Conservation (phyloP, 1,284 basidiomycete species). For the Rhodotorula sp. region DNA sequence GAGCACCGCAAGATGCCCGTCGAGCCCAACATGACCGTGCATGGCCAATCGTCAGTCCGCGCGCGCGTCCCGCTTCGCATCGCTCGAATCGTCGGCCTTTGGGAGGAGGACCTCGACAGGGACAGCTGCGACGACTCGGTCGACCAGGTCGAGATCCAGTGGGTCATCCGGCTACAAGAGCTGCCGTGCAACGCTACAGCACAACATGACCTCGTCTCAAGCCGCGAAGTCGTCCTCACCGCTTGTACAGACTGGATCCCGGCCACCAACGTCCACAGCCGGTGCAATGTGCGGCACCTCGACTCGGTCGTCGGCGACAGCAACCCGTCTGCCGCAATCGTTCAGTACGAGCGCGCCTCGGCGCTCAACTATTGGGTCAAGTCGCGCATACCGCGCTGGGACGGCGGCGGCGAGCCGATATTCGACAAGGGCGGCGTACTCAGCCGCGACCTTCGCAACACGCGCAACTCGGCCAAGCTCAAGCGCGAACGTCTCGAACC, state of each 20-base stretch:
- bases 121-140: neutral
- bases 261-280: neutral
- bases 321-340: no score
- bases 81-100: constrained; percentile 10
- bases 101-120: neutral
- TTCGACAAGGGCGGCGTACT: no score
- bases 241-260: neutral
- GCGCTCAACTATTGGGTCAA: no score
- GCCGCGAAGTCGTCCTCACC: constrained; percentile 4
- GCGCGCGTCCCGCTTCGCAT: neutral
- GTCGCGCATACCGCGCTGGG: no score
- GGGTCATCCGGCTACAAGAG: constrained; percentile 3
- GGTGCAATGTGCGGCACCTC: neutral
- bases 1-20: no score
- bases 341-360: no score
- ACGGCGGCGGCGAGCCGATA: no score
- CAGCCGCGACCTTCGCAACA: no score
- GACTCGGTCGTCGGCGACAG: neutral
- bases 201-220: neutral
- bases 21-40: neutral
- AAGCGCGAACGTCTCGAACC: no score
- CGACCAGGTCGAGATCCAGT: neutral
- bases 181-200: neutral
- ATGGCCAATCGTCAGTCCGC: neutral
- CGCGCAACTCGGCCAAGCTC: no score